phyloP scores from a whole-genome alignment of 2,329 filamentous ascomycete species.

The Fusarium pseudocircinatum region DNA sequence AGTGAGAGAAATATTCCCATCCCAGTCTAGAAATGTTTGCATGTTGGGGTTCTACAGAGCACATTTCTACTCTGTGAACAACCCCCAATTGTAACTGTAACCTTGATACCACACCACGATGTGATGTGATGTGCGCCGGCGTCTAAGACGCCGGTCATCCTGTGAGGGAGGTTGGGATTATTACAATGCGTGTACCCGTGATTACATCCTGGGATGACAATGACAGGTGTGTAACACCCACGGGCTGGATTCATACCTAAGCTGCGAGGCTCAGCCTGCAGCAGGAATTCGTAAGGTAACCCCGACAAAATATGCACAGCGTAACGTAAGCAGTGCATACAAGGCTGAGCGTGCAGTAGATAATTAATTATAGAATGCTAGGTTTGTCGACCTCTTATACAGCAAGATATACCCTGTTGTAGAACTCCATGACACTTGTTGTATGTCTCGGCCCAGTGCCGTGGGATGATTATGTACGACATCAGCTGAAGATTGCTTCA shows the following conservation, averaged over 20 bases:
- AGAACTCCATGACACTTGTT: neutral
- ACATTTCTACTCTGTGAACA: neutral
- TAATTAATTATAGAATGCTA: conserved; percentile 13
- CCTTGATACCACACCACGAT: conserved; percentile 2
- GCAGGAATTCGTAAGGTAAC: neutral
- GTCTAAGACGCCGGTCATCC: conserved; percentile 24
- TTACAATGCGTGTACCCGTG: conserved; percentile 2
- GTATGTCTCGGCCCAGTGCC: neutral
- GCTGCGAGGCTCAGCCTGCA: conserved; percentile 22
- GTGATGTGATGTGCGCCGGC: conserved; percentile 12
- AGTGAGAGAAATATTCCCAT: neutral
- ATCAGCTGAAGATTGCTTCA: neutral
- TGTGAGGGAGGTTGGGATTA: neutral
- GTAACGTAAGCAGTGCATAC: conserved; percentile 26
- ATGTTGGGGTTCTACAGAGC: neutral
- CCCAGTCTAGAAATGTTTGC: neutral
- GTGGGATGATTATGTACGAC: conserved; percentile 1
- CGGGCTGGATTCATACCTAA: conserved; percentile 26
- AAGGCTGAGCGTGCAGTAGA: conserved; percentile 5
- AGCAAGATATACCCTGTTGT: neutral
- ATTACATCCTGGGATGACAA: conserved; percentile 3
- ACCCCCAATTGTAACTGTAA: conserved; percentile 1
- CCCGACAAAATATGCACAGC: neutral
- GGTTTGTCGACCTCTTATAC: too few species aligned
- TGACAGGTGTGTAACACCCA: conserved; percentile 24